These are phyloP conservation scores for Madurella fahalii DNA, from an alignment of 2,329 filamentous ascomycete genomes.

Conservation along the genomic window DNA sequence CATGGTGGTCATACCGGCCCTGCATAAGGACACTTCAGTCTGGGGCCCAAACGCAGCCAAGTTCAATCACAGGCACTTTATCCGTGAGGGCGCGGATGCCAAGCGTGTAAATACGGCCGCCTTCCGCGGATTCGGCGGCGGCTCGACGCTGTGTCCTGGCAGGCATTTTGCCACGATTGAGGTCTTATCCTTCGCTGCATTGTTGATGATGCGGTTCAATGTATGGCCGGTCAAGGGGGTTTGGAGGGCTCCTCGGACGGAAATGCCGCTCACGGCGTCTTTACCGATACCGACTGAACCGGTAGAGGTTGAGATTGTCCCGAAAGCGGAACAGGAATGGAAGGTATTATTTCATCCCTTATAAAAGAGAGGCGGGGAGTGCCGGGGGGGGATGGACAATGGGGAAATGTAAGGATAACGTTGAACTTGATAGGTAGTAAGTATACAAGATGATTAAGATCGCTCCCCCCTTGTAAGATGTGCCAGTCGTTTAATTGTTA, in stretches of 20 bases:
- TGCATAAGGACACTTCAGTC: conserved; percentile 20
- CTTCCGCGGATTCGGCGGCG: conserved; percentile 46
- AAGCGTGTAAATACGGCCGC: conserved; percentile 20
- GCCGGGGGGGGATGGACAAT: no score
- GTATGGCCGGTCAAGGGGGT: conserved; percentile 4
- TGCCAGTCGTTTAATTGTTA: no score
- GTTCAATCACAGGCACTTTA: conserved; percentile 31
- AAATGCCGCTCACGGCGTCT: not conserved
- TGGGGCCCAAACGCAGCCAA: conserved; percentile 31
- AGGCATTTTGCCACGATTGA: conserved; percentile 29
- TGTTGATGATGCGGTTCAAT: conserved; percentile 21
- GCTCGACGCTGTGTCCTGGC: conserved; percentile 35
- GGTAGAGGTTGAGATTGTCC: not conserved
- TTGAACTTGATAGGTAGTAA: no score
- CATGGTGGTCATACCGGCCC: conserved; percentile 23
- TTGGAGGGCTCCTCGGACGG: no score
- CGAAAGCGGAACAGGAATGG: not conserved
- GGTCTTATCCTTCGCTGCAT: conserved; percentile 21
- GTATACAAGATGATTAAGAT: no score
- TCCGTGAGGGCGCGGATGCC: conserved; percentile 20
- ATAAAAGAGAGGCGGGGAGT: no score
- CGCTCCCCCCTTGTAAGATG: no score
- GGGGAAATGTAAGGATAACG: not conserved
- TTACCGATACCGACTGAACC: not conserved
- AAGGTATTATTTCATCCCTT: not conserved